A percentile compares a stretch with the other conserved stretches of the same genome.
Evolutionary conservation across 805 yeast genomes (phyloP).

Genomic region (Crinitomyces ghanaensis): DNA sequence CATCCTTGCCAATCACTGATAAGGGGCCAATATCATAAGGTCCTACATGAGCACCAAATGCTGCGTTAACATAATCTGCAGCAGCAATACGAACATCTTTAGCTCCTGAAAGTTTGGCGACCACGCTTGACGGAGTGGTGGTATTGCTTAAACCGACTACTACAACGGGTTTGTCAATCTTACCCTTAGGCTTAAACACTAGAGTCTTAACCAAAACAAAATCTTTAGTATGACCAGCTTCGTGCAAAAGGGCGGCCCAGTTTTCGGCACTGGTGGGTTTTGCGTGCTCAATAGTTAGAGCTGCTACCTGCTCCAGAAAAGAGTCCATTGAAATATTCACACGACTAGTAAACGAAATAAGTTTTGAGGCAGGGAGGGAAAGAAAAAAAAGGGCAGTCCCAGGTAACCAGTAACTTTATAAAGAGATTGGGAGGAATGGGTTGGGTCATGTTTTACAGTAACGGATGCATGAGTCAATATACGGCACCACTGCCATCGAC

Average conservation of each 20-base stretch:
- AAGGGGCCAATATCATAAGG: slow-evolving; percentile 32
- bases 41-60: slow-evolving; percentile 35
- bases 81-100: slow-evolving; percentile 86
- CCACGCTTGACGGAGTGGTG: slow-evolving; percentile 50
- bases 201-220: slow-evolving; percentile 46
- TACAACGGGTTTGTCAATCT: slow-evolving; percentile 66
- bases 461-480: no score
- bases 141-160: slow-evolving; percentile 67
- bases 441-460: no score
- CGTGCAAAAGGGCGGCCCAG: slow-evolving; percentile 13
- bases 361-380: no score
- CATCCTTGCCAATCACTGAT: slow-evolving; percentile 31
- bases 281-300: slow-evolving; percentile 13
- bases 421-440: no score
- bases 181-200: slow-evolving; percentile 82
- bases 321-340: slow-evolving; percentile 1
- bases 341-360: background rate
- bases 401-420: no score
- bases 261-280: slow-evolving; percentile 14
- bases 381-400: no score
- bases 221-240: slow-evolving; percentile 5
- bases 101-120: slow-evolving; percentile 56
- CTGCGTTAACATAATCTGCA: slow-evolving; percentile 60
- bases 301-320: slow-evolving; percentile 7
- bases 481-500: no score